These are phyloP conservation scores for Trametes polyzona DNA, from an alignment of 1,284 basidiomycete species.

Conservation along the genomic window DNA sequence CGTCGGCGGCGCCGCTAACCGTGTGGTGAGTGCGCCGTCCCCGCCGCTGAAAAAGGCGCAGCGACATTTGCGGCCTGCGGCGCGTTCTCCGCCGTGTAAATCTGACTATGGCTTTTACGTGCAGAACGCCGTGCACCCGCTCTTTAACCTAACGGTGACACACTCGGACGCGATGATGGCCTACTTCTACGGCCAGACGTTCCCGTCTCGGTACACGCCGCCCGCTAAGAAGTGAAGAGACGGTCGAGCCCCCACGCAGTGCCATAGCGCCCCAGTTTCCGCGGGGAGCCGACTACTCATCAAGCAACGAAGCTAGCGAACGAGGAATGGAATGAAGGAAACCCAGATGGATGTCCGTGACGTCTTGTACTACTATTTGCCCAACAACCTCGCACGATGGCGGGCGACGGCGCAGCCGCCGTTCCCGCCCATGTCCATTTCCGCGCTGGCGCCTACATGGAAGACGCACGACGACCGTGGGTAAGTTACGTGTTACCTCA, in stretches of 20 bases:
- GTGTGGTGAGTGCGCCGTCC: constrained; percentile 61
- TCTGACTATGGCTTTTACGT: neutral
- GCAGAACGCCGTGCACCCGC: constrained; percentile 87
- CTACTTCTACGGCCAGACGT: constrained; percentile 74
- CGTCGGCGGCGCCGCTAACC: constrained; percentile 68
- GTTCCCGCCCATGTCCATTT: no score
- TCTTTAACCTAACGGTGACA: constrained; percentile 84
- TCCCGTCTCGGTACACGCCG: constrained; percentile 37
- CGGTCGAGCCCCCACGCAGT: neutral
- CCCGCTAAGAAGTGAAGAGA: constrained; percentile 5
- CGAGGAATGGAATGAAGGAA: neutral
- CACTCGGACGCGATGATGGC: constrained; percentile 74
- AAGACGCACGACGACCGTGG: neutral
- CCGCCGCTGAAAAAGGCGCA: no score
- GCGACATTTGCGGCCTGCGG: no score
- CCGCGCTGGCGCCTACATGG: neutral
- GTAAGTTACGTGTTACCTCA: no score
- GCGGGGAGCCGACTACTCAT: neutral
- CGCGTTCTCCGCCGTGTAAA: neutral
- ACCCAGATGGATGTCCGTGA: neutral
- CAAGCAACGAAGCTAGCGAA: neutral
- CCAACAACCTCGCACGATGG: neutral
- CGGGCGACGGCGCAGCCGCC: neutral
- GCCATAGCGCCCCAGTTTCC: neutral
- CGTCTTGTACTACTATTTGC: constrained; percentile 1